These are phyloP conservation scores for Monilinia vaccinii-corymbosi DNA, from an alignment of 2,329 filamentous ascomycete genomes.

Conservation along the genomic window DNA sequence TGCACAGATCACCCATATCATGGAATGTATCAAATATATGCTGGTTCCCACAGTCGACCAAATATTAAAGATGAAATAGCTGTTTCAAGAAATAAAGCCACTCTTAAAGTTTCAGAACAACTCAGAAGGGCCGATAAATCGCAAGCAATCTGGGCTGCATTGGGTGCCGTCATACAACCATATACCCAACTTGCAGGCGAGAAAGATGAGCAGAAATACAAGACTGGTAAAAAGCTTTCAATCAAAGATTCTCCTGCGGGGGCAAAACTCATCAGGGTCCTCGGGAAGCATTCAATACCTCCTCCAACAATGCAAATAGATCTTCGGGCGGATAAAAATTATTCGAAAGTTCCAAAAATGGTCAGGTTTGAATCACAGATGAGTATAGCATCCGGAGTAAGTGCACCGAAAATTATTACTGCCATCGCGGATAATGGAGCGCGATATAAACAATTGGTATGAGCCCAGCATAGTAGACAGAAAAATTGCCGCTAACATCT, in stretches of 20 bases:
- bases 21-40: conserved; percentile 94
- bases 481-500: conserved; percentile 17
- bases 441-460: conserved; percentile 73
- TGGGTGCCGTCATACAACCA: conserved; percentile 64
- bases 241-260: conserved; percentile 57
- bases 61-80: conserved; percentile 67
- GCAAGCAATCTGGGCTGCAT: conserved; percentile 54
- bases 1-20: conserved; percentile 93
- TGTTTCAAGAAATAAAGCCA: conserved; percentile 63
- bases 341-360: conserved; percentile 68
- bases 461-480: background rate
- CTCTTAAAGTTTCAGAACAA: conserved; percentile 56
- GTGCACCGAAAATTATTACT: conserved; percentile 87
- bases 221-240: conserved; percentile 53
- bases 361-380: conserved; percentile 64
- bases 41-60: conserved; percentile 60
- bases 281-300: conserved; percentile 63
- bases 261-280: conserved; percentile 49
- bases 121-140: conserved; percentile 40
- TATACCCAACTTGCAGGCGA: conserved; percentile 58
- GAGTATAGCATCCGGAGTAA: conserved; percentile 80
- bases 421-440: conserved; percentile 68
- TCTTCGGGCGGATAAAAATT: conserved; percentile 63
- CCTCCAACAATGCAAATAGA: conserved; percentile 84
- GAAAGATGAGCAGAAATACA: conserved; percentile 54